phyloP scores from a whole-genome alignment of 2,329 filamentous ascomycete species.

The Rutstroemia sp. region DNA sequence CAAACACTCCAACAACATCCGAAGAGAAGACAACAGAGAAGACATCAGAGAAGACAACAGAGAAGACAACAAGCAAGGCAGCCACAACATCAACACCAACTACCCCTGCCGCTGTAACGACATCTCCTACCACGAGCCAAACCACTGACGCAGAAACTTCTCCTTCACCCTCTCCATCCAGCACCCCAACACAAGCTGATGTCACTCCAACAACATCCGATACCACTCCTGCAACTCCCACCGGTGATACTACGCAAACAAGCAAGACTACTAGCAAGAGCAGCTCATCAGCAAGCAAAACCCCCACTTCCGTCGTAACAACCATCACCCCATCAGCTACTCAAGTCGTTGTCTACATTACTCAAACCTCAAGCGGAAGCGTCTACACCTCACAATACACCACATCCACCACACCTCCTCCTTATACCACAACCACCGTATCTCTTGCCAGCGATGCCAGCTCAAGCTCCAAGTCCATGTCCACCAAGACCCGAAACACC shows the following conservation, averaged over 20 bases:
- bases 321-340: conserved; percentile 30
- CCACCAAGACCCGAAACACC: conserved; percentile 61
- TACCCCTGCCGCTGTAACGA: background rate
- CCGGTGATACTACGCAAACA: background rate
- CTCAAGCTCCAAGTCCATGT: conserved; percentile 52
- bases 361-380: conserved; percentile 41
- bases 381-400: conserved; percentile 30
- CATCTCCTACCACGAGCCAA: background rate
- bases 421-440: conserved; percentile 36
- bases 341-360: conserved; percentile 21
- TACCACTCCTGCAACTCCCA: conserved; percentile 1
- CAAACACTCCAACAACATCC: conserved; percentile 1
- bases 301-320: conserved; percentile 13
- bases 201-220: background rate
- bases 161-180: background rate
- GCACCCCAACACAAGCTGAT: background rate
- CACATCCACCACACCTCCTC: conserved; percentile 11
- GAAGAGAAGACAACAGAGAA: no score
- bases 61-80: background rate
- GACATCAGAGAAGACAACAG: background rate
- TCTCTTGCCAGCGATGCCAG: conserved; percentile 48
- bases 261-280: conserved; percentile 17
- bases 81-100: background rate
- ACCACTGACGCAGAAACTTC: background rate
- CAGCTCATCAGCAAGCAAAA: conserved; percentile 9